Evolutionary conservation across 2,329 filamentous ascomycete genomes (phyloP).

Genomic region (Aureobasidium mangrovei): DNA sequence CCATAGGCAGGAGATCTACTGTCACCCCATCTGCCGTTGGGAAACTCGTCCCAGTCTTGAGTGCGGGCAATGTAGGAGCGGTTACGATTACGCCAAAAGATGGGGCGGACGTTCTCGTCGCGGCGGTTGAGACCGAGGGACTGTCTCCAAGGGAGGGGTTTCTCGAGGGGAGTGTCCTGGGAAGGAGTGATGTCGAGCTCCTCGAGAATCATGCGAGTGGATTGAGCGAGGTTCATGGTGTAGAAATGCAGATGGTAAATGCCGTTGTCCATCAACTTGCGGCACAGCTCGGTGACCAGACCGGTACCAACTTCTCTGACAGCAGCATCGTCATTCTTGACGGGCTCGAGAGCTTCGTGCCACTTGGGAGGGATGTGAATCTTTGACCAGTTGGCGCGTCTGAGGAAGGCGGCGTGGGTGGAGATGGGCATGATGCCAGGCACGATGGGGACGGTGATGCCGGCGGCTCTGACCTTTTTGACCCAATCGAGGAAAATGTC

Average conservation of each 20-base stretch:
- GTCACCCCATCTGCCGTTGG: conserved; percentile 97
- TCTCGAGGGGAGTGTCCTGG: conserved; percentile 67
- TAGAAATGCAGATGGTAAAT: conserved; percentile 91
- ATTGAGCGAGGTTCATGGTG: conserved; percentile 96
- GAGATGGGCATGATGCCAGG: conserved; percentile 90
- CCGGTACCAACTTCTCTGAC: conserved; percentile 84
- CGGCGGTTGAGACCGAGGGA: conserved; percentile 82
- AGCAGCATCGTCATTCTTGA: conserved; percentile 93
- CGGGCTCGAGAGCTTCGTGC: conserved; percentile 73
- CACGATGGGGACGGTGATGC: conserved; percentile 75
- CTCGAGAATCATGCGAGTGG: conserved; percentile 87
- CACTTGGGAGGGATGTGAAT: conserved; percentile 73
- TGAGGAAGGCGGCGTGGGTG: conserved; percentile 86
- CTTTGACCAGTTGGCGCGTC: conserved; percentile 85
- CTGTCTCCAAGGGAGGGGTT: conserved; percentile 91
- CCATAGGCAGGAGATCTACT: conserved; percentile 93
- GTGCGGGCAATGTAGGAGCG: conserved; percentile 92
- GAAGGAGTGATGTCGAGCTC: conserved; percentile 77
- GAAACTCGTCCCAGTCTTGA: conserved; percentile 98
- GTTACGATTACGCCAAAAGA: conserved; percentile 97
- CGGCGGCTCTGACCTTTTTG: conserved; percentile 70
- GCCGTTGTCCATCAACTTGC: conserved; percentile 70
- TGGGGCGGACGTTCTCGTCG: conserved; percentile 90
- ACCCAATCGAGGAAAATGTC: conserved; percentile 94
- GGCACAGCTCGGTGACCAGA: conserved; percentile 83